Evolutionary conservation across 345 rosid genomes (phyloP), one percentile per base, ranked within the genome.

Genomic region (Pistacia vera): DNA sequence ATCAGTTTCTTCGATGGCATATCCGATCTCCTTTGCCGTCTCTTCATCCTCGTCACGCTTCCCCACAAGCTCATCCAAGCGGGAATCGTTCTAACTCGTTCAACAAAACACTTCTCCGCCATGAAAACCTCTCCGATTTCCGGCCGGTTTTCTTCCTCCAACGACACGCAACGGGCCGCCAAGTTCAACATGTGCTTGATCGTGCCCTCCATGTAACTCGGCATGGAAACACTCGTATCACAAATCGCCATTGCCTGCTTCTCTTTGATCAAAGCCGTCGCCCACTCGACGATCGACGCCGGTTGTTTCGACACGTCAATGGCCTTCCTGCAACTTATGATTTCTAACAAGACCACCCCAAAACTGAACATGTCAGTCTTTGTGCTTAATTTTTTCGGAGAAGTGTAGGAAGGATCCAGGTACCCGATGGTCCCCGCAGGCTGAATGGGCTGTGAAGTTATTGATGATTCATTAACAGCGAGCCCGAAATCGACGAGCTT

Each of bases 361-460:
- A 81, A 87, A 41, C 97, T 92, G 4, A 75, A 94, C 17, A 94
- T 77, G n/a, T 92, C 97, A 25, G 60, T 86, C 73, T 85, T 89
- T 7, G 79, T 76, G 82, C 93, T 89, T 8, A 94, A 75, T 35
- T 87, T 84, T 49, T 76, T 66, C 8, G 91, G 91, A 0, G 74
- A 77, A 35, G 90, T 89, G 83, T 90, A 92, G 49, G 76, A 49
- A 66, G 97, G 97, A 80, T 94, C 98, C 69, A 94, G 35, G 75
- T 92, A 92, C 14, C 97, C 97, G 2, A 92, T 84, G 0, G 98
- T 94, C 1, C 98, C 97, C 0, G 96, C 97, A 0, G 97, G 86
- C 61, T 78, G 85, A 46, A 55, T 12, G n/a, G 63, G 12, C 8
- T 55, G 75, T 2, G 51, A 81, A 70, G 73, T 60, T 68, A n/a